Percentiles rank a stretch among this genome's conserved stretches.
Conservation (phyloP, 2,329 filamentous ascomycete species). For the Pyrenochaeta sp. region DNA sequence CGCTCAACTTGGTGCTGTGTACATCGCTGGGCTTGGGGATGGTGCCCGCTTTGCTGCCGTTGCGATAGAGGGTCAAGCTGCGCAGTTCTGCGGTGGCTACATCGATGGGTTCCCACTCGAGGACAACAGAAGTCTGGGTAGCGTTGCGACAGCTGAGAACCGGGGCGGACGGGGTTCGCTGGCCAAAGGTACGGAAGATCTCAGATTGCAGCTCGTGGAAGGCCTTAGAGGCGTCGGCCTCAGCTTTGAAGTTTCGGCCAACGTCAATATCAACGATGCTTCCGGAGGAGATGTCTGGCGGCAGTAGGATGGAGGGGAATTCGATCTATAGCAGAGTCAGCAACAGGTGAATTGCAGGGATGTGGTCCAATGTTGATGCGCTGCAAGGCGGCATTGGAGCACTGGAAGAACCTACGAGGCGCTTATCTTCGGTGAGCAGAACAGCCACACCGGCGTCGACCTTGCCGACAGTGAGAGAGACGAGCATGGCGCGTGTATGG, state of each 20-base stretch:
- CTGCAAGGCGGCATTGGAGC: constrained; percentile 19
- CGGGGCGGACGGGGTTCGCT: constrained; percentile 76
- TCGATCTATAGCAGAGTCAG: constrained; percentile 74
- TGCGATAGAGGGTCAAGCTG: constrained; percentile 89
- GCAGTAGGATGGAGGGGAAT: constrained; percentile 96
- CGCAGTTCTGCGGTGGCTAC: constrained; percentile 91
- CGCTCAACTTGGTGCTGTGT: constrained; percentile 95
- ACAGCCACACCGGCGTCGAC: constrained; percentile 98
- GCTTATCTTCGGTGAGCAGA: constrained; percentile 94
- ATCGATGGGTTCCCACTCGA: constrained; percentile 96
- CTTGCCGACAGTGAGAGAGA: constrained; percentile 98
- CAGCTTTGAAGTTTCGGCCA: constrained; percentile 81
- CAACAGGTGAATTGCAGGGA: constrained; percentile 24
- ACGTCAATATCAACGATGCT: constrained; percentile 99
- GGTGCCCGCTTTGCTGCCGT: constrained; percentile 94
- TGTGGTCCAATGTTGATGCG: constrained; percentile 22
- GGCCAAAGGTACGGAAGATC: constrained; percentile 87
- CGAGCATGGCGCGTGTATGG: constrained; percentile 72
- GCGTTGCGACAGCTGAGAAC: constrained; percentile 92
- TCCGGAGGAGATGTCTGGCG: constrained; percentile 91
- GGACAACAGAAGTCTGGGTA: constrained; percentile 96
- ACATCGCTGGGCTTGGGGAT: constrained; percentile 88
- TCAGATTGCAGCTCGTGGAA: constrained; percentile 88
- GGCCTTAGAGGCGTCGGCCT: constrained; percentile 73
- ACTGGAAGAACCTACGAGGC: constrained; percentile 71